Evolutionary conservation across 2,329 filamentous ascomycete genomes (phyloP).

Genomic region (Fusarium pseudocircinatum): DNA sequence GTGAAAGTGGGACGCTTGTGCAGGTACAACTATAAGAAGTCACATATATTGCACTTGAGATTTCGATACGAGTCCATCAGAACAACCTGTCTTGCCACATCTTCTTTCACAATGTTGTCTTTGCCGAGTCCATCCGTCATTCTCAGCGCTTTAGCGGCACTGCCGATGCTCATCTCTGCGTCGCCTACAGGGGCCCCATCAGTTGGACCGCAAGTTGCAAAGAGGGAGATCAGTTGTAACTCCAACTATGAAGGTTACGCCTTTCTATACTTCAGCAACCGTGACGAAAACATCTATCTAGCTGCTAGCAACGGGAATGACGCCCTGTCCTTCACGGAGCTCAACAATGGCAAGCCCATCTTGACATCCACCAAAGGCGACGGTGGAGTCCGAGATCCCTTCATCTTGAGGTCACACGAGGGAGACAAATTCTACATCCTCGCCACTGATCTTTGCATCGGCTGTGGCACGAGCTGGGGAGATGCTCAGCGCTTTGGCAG

Average conservation of each 20-base stretch:
- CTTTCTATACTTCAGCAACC: slow-evolving; percentile 5
- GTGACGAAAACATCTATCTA: slow-evolving; percentile 1
- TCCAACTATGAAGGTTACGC: neutral
- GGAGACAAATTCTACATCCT: slow-evolving; percentile 11
- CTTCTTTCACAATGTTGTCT: neutral
- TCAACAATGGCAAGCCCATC: neutral
- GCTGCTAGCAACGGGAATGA: slow-evolving; percentile 1
- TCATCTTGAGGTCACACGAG: neutral
- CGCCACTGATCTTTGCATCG: slow-evolving; percentile 9
- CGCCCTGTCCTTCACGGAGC: neutral
- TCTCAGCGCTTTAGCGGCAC: neutral
- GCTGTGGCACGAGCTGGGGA: neutral
- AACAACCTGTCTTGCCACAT: too few relatives aligned
- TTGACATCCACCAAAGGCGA: neutral
- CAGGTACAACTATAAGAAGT: neutral
- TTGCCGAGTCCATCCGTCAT: neutral
- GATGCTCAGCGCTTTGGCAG: neutral
- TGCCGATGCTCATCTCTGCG: neutral
- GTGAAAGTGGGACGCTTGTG: neutral
- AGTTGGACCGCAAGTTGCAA: rapidly evolving
- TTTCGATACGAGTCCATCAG: too few relatives aligned
- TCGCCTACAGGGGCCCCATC: rapidly evolving
- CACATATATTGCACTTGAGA: too few relatives aligned
- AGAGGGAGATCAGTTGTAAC: neutral
- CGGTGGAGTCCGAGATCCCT: slow-evolving; percentile 5